Percentiles rank a stretch among this genome's conserved stretches.
Conservation (phyloP, 2,329 filamentous ascomycete species). For the Colletotrichum zoysiae region DNA sequence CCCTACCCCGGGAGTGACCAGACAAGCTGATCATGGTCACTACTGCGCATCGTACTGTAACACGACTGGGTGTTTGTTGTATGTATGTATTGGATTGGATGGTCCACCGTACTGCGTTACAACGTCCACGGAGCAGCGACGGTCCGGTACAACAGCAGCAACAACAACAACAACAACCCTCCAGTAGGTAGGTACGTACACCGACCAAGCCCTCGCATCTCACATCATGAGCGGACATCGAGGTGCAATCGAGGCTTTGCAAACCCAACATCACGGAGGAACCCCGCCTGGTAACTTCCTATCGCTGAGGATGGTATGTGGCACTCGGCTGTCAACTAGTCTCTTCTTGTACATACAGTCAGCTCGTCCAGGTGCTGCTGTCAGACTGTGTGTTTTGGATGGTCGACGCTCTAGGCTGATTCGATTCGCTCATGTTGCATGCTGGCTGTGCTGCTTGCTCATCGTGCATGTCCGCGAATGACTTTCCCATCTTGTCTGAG, state of each 20-base stretch:
- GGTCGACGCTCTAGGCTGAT: background rate
- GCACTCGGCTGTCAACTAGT: background rate
- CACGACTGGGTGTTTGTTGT: background rate
- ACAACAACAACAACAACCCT: background rate
- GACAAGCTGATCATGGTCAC: too few species aligned
- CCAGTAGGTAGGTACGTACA: background rate
- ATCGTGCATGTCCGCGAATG: background rate
- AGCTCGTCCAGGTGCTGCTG: background rate
- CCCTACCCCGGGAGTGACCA: too few species aligned
- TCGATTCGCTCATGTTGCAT: background rate
- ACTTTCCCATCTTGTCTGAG: background rate
- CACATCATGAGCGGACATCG: background rate
- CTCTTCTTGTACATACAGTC: background rate
- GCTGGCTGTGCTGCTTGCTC: background rate
- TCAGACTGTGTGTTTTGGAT: background rate
- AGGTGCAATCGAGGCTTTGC: background rate
- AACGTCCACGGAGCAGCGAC: slow-evolving; percentile 34
- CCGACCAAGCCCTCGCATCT: background rate
- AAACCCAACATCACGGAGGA: slow-evolving; percentile 1
- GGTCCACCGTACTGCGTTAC: slow-evolving; percentile 7
- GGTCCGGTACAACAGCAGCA: slow-evolving; percentile 13
- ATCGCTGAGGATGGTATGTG: slow-evolving; percentile 1
- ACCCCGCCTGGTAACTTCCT: background rate
- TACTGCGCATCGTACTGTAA: too few species aligned
- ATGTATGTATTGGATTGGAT: background rate